These are phyloP conservation scores for Acacia melanoxylon DNA, from an alignment of 306 rosid genomes.

Conservation along the genomic window DNA sequence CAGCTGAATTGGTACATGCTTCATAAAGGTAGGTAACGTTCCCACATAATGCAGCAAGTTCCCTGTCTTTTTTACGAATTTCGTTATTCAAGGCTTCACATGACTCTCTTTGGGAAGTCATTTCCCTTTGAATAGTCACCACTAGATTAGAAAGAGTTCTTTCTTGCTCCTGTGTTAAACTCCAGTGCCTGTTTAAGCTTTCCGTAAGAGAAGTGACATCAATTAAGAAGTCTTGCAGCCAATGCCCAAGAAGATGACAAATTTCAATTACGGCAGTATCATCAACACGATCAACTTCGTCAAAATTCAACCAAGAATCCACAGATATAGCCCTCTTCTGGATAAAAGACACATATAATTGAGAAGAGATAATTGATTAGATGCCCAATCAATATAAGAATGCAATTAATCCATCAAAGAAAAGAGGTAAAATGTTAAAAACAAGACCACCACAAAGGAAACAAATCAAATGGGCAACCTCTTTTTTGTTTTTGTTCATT, in stretches of 20 bases:
- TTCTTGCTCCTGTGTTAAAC: slow-evolving; percentile 52
- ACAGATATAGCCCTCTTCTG: slow-evolving; percentile 48
- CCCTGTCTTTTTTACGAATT: slow-evolving; percentile 55
- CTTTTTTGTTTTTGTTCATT: background rate
- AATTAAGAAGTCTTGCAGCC: slow-evolving; percentile 53
- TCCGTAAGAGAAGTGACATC: slow-evolving; percentile 61
- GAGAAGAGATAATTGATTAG: slow-evolving; percentile 8
- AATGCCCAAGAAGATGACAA: slow-evolving; percentile 44
- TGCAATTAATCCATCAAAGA: background rate
- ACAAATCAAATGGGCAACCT: slow-evolving; percentile 16
- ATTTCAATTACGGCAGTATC: slow-evolving; percentile 42
- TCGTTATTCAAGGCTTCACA: slow-evolving; percentile 59
- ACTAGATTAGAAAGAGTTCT: slow-evolving; percentile 47
- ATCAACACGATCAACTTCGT: slow-evolving; percentile 39
- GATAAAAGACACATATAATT: slow-evolving; percentile 30
- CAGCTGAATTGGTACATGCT: slow-evolving; percentile 56
- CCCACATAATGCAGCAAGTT: slow-evolving; percentile 56
- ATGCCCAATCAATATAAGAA: slow-evolving; percentile 4
- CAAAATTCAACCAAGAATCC: slow-evolving; percentile 49
- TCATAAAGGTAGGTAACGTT: slow-evolving; percentile 62
- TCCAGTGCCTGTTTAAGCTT: slow-evolving; percentile 52
- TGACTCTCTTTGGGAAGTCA: slow-evolving; percentile 61
- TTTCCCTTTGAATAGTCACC: slow-evolving; percentile 50
- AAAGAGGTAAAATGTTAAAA: slow-evolving; percentile 23
- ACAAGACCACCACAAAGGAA: slow-evolving; percentile 25